These are phyloP conservation scores for Eremothecium gossypii DNA, from an alignment of 1,139 yeast species.

Conservation along the genomic window DNA sequence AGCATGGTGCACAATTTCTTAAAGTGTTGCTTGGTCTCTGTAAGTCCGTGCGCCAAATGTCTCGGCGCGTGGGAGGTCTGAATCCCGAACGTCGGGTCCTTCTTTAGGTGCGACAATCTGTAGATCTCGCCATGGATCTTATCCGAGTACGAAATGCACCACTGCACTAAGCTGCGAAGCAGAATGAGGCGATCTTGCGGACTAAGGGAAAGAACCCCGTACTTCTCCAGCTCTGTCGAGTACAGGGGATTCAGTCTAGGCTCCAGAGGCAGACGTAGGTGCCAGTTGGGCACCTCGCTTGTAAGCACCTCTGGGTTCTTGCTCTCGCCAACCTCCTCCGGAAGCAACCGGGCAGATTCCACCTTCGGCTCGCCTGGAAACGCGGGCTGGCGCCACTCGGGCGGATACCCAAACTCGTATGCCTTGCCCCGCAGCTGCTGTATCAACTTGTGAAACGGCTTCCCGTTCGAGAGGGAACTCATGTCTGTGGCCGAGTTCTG, in stretches of 20 bases:
- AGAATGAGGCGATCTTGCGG: conserved; percentile 42
- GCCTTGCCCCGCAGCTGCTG: conserved; percentile 36
- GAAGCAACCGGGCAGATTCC: conserved; percentile 15
- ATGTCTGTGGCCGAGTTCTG: conserved; percentile 14
- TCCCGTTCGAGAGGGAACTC: conserved; percentile 13
- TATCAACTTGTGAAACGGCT: conserved; percentile 31
- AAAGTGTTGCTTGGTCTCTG: conserved; percentile 18
- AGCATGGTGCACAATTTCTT: conserved; percentile 21
- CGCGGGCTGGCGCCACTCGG: conserved; percentile 37
- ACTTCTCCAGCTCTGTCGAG: conserved; percentile 34
- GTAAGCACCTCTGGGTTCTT: conserved; percentile 34
- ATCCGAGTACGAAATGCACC: conserved; percentile 42
- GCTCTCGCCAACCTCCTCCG: conserved; percentile 33
- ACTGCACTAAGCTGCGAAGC: conserved; percentile 39
- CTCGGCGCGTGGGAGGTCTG: conserved; percentile 28
- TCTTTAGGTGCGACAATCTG: conserved; percentile 24
- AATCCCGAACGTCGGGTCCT: conserved; percentile 27
- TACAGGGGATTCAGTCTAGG: conserved; percentile 28
- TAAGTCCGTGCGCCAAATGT: conserved; percentile 23
- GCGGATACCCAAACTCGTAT: conserved; percentile 35
- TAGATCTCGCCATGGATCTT: conserved; percentile 34
- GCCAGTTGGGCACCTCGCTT: conserved; percentile 19
- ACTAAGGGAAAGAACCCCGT: conserved; percentile 38
- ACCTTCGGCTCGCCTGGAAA: conserved; percentile 10
- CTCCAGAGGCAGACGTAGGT: conserved; percentile 16